Evolutionary conservation across 805 yeast species (phyloP), one percentile per base, ranked within the genome.

Genomic region (Candida awuae): DNA sequence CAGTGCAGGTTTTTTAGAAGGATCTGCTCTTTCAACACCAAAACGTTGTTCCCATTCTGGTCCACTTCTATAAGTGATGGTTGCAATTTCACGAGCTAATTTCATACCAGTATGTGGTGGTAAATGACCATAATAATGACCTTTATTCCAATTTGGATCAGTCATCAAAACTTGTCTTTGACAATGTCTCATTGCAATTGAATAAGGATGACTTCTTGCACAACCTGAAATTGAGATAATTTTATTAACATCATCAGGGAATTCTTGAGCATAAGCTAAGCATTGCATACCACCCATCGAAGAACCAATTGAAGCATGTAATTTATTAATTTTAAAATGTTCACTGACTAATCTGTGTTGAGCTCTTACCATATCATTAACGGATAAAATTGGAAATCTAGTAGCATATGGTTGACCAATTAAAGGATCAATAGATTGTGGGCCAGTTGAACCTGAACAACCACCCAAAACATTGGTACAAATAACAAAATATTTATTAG

Each of bases 271-370:
- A 58, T 77, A 84, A 0, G 96, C 94, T 39, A 88, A 68, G 8
- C 90, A 79, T 63, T 87, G 96, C 96, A 88, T 86, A n/a, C 96
- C 97, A n/a, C 97, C 97, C 94, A 88, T 84, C 0, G 95, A 84
- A 3, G 94, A 80, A 6, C 97, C 97, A 7, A 88, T 76, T 2
- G 85, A 73, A 2, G 95, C 95, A 58, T 76, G 74, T 19, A 88
- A 61, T 55, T 75, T 80, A 1, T 51, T 34, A 22, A 82, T 80
- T 1, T 79, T 78, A 42, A 87, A 75, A 33, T 71, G 75, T 33
- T 77, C 71, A 20, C 61, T 63, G 15, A 88, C 66, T 31, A 88
- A 62, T 37, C 82, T 67, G 41, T 84, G 70, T 62, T 88, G 97
- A 0, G 94, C 95, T 38, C 95, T 66, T 2, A 84, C 84, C 94